A percentile compares a stretch with the other conserved stretches of the same genome.
Conservation (phyloP, 2,329 filamentous ascomycete species). For the Albifimbria verrucaria region DNA sequence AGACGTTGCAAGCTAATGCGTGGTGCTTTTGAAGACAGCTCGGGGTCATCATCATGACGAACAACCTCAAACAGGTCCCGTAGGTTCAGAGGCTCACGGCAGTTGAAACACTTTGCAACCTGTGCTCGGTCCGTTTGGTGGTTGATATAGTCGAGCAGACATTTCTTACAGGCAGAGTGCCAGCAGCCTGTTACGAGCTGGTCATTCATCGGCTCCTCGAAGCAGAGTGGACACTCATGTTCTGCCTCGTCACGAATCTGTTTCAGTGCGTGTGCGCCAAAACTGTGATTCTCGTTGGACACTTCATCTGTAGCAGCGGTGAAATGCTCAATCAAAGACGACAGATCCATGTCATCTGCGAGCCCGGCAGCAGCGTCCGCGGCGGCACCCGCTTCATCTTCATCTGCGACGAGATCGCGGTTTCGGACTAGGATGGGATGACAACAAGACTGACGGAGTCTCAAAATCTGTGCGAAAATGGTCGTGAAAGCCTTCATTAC, state of each 20-base stretch:
- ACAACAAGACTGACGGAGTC: constrained; percentile 89
- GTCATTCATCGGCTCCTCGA: constrained; percentile 92
- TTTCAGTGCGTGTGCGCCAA: constrained; percentile 80
- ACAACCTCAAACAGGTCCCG: constrained; percentile 92
- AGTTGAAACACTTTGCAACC: constrained; percentile 83
- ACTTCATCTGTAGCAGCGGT: constrained; percentile 63
- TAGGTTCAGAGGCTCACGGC: constrained; percentile 75
- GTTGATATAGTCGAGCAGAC: constrained; percentile 83
- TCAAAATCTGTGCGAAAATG: constrained; percentile 93
- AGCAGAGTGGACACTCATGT: constrained; percentile 90
- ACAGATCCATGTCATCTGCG: constrained; percentile 93
- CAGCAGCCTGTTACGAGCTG: constrained; percentile 95
- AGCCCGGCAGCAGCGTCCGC: constrained; percentile 78
- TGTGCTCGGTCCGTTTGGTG: constrained; percentile 78
- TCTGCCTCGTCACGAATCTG: constrained; percentile 89
- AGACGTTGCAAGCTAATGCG: constrained; percentile 60
- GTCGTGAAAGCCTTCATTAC: constrained; percentile 94
- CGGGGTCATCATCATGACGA: constrained; percentile 64
- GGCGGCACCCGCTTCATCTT: constrained; percentile 71
- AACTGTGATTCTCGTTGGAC: constrained; percentile 59
- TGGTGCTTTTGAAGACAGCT: constrained; percentile 39
- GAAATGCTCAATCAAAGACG: constrained; percentile 80
- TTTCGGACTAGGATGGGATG: constrained; percentile 89
- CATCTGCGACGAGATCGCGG: constrained; percentile 78
- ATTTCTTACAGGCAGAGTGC: constrained; percentile 95